A percentile compares a stretch with the other conserved stretches of the same genome.
phyloP scores from a whole-genome alignment of 2,329 filamentous ascomycete genomes.

The Raffaelea arxii region DNA sequence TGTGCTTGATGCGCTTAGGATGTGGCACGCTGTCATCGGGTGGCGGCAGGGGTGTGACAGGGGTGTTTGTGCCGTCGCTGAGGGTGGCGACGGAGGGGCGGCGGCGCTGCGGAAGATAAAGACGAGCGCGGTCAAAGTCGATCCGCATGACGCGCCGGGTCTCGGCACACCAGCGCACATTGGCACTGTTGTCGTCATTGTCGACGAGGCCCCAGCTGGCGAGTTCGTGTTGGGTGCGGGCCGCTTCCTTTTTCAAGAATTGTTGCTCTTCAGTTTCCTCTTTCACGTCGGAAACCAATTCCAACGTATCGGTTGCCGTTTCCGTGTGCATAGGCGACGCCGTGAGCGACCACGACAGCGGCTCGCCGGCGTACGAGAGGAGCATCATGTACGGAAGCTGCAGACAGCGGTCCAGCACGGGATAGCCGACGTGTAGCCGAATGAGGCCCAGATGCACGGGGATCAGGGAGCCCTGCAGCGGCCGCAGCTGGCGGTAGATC shows the following conservation, averaged over 20 bases:
- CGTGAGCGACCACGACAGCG: constrained; percentile 1
- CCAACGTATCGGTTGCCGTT: constrained; percentile 1
- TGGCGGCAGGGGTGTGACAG: no score
- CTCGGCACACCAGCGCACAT: constrained; percentile 7
- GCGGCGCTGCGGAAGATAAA: no score
- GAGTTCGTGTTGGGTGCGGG: constrained; percentile 2
- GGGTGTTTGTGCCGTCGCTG: no score
- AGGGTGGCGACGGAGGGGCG: no score
- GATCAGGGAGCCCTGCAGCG: constrained; percentile 5
- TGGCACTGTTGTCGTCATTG: constrained; percentile 6
- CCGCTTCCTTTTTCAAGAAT: constrained; percentile 1
- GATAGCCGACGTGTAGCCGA: constrained; percentile 7
- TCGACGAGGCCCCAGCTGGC: constrained; percentile 5
- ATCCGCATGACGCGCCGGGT: constrained; percentile 6
- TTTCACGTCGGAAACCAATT: no score
- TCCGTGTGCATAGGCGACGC: neutral
- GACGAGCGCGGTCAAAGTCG: constrained; percentile 6
- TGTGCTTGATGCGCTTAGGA: no score
- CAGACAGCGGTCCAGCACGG: constrained; percentile 3
- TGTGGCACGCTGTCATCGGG: no score
- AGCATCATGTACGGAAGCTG: constrained; percentile 9
- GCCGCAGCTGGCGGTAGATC: constrained; percentile 5
- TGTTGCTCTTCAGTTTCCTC: neutral
- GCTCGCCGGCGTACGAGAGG: constrained; percentile 6
- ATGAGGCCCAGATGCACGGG: constrained; percentile 9